Conservation (phyloP, 805 yeast species). For the Lipomyces starkeyi region DNA sequence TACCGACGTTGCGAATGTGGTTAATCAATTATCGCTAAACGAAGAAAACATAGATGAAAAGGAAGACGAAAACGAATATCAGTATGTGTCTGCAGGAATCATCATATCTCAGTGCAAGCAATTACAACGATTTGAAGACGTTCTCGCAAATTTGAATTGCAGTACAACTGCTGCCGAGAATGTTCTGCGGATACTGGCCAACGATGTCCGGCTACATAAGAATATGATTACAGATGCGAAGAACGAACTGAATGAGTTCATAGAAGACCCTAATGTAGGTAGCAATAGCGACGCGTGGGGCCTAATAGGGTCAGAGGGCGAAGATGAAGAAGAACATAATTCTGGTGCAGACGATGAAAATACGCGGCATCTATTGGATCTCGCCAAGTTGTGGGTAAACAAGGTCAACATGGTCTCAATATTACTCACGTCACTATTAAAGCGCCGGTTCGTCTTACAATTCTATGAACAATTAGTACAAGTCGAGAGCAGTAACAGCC, state of each 20-base stretch:
- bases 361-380: conserved; percentile 1
- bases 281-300: conserved; percentile 16
- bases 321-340: conserved; percentile 12
- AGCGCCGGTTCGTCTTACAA: conserved; percentile 20
- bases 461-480: background rate
- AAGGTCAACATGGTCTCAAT: conserved; percentile 20
- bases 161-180: background rate
- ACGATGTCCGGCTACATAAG: background rate
- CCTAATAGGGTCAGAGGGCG: conserved; percentile 6
- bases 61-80: conserved; percentile 5
- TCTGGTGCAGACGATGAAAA: conserved; percentile 8
- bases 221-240: conserved; percentile 21
- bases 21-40: conserved; percentile 9
- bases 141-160: conserved; percentile 1
- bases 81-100: conserved; percentile 31
- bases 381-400: conserved; percentile 19
- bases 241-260: conserved; percentile 25
- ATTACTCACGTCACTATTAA: conserved; percentile 21
- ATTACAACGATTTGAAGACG: conserved; percentile 21
- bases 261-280: conserved; percentile 20
- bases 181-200: conserved; percentile 4
- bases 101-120: conserved; percentile 18
- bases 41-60: background rate
- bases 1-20: background rate
- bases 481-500: background rate